Conservation (phyloP, 2,329 filamentous ascomycete genomes). For the Fusarium caatingaense region DNA sequence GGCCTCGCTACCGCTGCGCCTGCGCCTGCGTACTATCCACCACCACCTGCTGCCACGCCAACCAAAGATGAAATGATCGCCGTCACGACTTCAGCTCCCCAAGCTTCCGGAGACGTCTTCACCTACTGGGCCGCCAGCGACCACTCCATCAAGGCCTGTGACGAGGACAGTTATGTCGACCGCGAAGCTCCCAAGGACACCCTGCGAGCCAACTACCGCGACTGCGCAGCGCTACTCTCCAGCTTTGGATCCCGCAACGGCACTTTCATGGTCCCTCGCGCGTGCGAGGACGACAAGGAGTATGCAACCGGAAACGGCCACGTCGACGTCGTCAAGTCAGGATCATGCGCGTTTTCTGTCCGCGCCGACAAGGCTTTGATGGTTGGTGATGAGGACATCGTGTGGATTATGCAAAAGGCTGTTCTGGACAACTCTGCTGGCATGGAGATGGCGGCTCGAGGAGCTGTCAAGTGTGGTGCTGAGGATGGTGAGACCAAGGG, state of each 20-base stretch:
- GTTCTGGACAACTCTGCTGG: conserved; percentile 34
- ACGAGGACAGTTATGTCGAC: conserved; percentile 40
- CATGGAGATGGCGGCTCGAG: conserved; percentile 28
- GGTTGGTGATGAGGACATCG: conserved; percentile 33
- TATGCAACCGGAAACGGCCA: conserved; percentile 26
- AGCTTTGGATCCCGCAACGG: conserved; percentile 47
- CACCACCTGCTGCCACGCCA: conserved; percentile 1
- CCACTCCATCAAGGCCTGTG: conserved; percentile 44
- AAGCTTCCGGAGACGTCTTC: conserved; percentile 17
- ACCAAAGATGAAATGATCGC: conserved; percentile 26
- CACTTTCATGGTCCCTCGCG: conserved; percentile 44
- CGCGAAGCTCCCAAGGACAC: conserved; percentile 25
- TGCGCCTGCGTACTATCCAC: background rate
- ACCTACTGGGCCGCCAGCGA: conserved; percentile 44
- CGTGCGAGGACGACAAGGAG: conserved; percentile 19
- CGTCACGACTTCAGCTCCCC: conserved; percentile 30
- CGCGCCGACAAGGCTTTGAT: conserved; percentile 33
- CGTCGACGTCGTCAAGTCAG: conserved; percentile 43
- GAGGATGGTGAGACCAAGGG: conserved; percentile 18
- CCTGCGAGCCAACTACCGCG: conserved; percentile 46
- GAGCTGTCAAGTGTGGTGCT: conserved; percentile 24
- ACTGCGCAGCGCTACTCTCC: conserved; percentile 49
- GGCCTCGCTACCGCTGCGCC: conserved; percentile 35
- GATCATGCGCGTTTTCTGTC: conserved; percentile 46
- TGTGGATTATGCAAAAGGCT: conserved; percentile 31